phyloP scores from a whole-genome alignment of 1,139 yeast species.

The Hansenula sp. region DNA sequence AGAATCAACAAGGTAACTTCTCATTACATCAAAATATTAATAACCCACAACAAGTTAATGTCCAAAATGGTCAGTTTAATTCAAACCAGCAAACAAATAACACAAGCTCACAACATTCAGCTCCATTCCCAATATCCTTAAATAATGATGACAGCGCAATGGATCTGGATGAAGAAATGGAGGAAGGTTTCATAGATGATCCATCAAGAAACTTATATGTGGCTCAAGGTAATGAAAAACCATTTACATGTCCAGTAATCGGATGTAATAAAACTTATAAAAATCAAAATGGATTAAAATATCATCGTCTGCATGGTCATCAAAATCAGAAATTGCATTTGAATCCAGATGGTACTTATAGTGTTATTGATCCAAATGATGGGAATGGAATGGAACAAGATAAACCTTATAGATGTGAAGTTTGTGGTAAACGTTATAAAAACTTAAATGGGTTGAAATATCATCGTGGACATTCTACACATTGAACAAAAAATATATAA shows the following conservation, averaged over 20 bases:
- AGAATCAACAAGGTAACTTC: no score
- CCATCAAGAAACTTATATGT: slow-evolving; percentile 94
- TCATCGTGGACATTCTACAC: slow-evolving; percentile 97
- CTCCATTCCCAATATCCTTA: slow-evolving; percentile 20
- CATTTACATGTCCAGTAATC: slow-evolving; percentile 95
- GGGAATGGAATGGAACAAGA: slow-evolving; percentile 94
- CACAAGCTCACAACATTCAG: slow-evolving; percentile 11
- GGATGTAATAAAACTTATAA: slow-evolving; percentile 98
- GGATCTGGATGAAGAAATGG: slow-evolving; percentile 27
- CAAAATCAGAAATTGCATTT: slow-evolving; percentile 90
- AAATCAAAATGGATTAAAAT: slow-evolving; percentile 94
- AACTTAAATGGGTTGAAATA: slow-evolving; percentile 94
- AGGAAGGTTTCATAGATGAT: slow-evolving; percentile 73
- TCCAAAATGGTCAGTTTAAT: background rate
- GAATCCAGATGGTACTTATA: slow-evolving; percentile 89
- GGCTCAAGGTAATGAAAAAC: slow-evolving; percentile 90
- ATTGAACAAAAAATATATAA: no score
- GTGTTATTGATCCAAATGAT: slow-evolving; percentile 92
- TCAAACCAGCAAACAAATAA: background rate
- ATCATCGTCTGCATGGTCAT: slow-evolving; percentile 95
- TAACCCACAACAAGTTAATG: background rate
- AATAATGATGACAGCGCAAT: slow-evolving; percentile 32
- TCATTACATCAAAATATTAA: background rate
- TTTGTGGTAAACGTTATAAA: slow-evolving; percentile 95
- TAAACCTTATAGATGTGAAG: slow-evolving; percentile 97